Conservation (phyloP, 1,284 basidiomycete species). For the Ustilago bromivora region DNA sequence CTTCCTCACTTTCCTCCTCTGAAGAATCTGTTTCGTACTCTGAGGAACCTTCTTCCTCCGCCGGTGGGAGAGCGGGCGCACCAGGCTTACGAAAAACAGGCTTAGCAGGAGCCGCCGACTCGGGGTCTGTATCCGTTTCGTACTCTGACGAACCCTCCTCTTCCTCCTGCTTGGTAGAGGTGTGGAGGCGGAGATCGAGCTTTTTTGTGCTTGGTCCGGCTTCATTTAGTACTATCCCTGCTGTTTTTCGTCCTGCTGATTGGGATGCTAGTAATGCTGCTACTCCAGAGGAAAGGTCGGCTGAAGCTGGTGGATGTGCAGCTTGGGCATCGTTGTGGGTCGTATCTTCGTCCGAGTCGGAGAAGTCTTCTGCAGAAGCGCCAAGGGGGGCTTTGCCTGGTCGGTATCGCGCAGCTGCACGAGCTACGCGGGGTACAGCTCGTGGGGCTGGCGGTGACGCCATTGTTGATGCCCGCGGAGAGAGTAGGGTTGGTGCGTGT, state of each 20-base stretch:
- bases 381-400: constrained; percentile 64
- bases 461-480: constrained; percentile 4
- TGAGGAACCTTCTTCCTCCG: constrained; percentile 36
- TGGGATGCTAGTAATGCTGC: constrained; percentile 7
- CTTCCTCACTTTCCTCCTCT: constrained; percentile 69
- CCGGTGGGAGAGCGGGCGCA: constrained; percentile 5
- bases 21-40: constrained; percentile 75
- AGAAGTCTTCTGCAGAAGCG: constrained; percentile 31
- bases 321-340: neutral
- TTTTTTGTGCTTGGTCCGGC: constrained; percentile 24
- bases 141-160: constrained; percentile 70
- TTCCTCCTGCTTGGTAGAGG: neutral
- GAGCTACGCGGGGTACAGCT: constrained; percentile 32
- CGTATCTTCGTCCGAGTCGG: constrained; percentile 41
- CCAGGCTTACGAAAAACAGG: constrained; percentile 49
- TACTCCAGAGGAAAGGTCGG: constrained; percentile 17
- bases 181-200: constrained; percentile 31
- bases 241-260: constrained; percentile 15
- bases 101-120: constrained; percentile 35
- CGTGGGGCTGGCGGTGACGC: constrained; percentile 16
- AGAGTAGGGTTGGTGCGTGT: neutral
- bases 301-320: neutral
- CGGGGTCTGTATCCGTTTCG: constrained; percentile 73
- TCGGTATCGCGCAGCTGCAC: constrained; percentile 65
- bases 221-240: constrained; percentile 22